Evolutionary conservation across 176 grass and related monocot genomes (phyloP).

Genomic region (Poa pratensis): DNA sequence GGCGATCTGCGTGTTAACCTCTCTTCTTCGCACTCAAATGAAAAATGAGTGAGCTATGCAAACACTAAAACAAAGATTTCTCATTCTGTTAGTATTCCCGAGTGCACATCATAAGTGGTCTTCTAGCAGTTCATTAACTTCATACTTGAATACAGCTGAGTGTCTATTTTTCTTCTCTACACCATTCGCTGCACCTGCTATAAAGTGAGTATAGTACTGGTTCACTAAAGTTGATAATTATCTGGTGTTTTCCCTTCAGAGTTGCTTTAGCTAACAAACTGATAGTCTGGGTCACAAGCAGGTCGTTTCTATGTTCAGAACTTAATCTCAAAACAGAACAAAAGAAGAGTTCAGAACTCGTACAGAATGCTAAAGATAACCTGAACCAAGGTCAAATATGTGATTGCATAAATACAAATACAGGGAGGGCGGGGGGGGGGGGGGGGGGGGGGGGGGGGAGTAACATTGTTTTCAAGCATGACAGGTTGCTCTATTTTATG

Average conservation of each 20-base stretch:
- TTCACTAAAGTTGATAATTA: background rate
- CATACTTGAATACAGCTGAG: no score
- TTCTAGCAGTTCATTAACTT: background rate
- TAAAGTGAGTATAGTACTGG: background rate
- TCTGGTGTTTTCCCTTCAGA: background rate
- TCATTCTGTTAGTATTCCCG: background rate
- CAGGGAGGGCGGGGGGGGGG: no score
- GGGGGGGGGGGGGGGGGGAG: no score
- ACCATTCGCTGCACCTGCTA: background rate
- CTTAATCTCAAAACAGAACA: background rate
- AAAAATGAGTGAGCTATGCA: background rate
- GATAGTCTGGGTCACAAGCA: background rate
- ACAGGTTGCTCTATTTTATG: background rate
- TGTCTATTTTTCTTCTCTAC: background rate
- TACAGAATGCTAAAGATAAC: background rate
- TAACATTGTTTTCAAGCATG: background rate
- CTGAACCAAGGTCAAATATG: background rate
- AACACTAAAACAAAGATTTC: background rate
- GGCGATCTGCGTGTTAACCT: background rate
- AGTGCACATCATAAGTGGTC: background rate
- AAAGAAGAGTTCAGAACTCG: background rate
- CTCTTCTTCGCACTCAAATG: no score
- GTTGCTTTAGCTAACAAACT: background rate
- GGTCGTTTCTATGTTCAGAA: background rate
- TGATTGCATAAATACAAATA: background rate